Evolutionary conservation across 345 rosid species (phyloP).

Genomic region (Dipteronia dyeriana): DNA sequence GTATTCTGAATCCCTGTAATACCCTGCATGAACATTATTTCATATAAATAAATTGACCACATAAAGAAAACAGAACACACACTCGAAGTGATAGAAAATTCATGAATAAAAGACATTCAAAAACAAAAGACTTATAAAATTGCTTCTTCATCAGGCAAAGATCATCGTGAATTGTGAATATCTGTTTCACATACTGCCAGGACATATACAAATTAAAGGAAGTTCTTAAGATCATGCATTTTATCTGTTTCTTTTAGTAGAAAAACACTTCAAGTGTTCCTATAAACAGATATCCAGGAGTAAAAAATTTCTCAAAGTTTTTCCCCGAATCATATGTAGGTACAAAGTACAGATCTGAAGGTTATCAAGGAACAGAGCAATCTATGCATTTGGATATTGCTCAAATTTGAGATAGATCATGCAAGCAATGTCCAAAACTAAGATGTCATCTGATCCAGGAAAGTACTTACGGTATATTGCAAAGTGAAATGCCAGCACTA

Average conservation of each 20-base stretch:
- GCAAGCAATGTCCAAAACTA: too few species aligned
- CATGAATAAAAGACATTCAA: neutral
- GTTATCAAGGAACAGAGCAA: too few species aligned
- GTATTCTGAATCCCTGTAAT: too few species aligned
- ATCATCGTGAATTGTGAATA: too few species aligned
- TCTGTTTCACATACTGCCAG: slow-evolving; percentile 66
- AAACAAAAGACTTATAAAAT: slow-evolving; percentile 42
- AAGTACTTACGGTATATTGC: slow-evolving; percentile 13
- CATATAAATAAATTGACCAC: neutral
- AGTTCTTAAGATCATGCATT: neutral
- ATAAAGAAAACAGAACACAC: neutral
- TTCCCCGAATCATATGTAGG: neutral
- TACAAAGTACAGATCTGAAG: slow-evolving; percentile 41
- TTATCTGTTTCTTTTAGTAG: too few species aligned
- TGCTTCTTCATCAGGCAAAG: too few species aligned
- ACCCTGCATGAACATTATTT: slow-evolving; percentile 11
- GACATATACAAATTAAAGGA: slow-evolving; percentile 14
- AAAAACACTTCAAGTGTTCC: neutral
- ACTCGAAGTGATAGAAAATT: neutral
- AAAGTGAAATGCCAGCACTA: slow-evolving; percentile 23
- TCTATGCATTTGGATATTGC: too few species aligned
- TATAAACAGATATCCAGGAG: neutral
- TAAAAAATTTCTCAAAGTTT: neutral
- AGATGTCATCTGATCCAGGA: too few species aligned
- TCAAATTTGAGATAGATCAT: too few species aligned